These are phyloP conservation scores for Colletotrichum sp. DNA, from an alignment of 2,329 filamentous ascomycete species.

Conservation along the genomic window DNA sequence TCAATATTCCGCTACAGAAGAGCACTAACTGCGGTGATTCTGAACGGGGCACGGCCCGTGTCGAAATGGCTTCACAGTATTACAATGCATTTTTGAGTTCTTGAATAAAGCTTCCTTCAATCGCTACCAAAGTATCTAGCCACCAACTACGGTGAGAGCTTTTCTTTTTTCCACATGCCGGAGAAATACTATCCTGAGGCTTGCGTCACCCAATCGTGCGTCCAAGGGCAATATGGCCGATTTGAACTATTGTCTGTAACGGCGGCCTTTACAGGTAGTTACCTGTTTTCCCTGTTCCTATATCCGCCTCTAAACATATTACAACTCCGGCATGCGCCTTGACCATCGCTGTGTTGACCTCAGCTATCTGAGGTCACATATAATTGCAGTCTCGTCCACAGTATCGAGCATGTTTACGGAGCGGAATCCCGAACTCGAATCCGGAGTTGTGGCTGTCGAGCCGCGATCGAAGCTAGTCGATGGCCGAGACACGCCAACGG, in stretches of 20 bases:
- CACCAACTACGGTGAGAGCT: neutral
- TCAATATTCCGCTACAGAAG: neutral
- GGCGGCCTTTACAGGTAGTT: fast-evolving
- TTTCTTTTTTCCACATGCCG: neutral
- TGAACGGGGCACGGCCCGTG: neutral
- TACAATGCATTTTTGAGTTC: neutral
- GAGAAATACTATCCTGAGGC: neutral
- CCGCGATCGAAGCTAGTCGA: neutral
- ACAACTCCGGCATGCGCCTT: too few species aligned
- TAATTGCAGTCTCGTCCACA: neutral
- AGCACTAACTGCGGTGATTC: neutral
- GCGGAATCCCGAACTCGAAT: neutral
- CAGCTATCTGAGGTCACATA: neutral
- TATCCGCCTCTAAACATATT: too few species aligned
- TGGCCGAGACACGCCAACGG: neutral
- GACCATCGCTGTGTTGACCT: neutral
- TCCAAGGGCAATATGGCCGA: neutral
- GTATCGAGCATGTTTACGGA: fast-evolving
- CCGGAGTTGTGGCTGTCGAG: neutral
- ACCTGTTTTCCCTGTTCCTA: neutral
- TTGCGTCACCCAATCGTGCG: neutral
- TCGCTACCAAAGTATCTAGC: neutral
- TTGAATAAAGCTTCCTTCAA: fast-evolving
- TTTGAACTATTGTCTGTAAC: neutral
- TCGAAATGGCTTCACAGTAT: neutral